Evolutionary conservation across 2,329 filamentous ascomycete species (phyloP), one percentile per base, ranked within the genome.

Genomic region (Fusarium paranaense): DNA sequence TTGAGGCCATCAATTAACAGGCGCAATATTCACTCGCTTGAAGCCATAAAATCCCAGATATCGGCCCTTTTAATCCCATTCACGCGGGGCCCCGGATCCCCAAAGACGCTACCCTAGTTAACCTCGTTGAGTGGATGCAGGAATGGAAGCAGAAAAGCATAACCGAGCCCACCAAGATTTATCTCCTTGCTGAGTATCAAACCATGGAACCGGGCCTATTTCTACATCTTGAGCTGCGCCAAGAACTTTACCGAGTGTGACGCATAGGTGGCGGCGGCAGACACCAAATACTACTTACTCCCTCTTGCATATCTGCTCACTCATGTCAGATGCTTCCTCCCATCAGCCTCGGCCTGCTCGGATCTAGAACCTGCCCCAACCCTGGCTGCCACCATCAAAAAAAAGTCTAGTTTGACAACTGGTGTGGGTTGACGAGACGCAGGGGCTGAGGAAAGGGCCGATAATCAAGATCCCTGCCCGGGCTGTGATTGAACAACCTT

Each of bases 391-490:
- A 30, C 25, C 14, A 11, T 35, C 58, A 10, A 61, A 61, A 61
- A 42, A 42, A 30, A 61, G 38, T 22, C 37, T 61, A 61, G 58
- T 45, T 40, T 45, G 25, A 20, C 37, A 30, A 38, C 25, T 40
- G 57, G 57, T 60, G 58, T 45, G 58, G 37, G 20, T 32, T 45
- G 22, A 45, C 58, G 33, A 30, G 58, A 61, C 38, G 58, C 58
- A 61, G 58, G 58, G 58, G 58, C 52, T 47, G n/a, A 52, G 20
- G 37, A 40, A 61, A 61, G 58, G 58, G 58, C 58, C 58, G 58
- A 61, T 61, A 47, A 18, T 42, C 40, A 38, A 42, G 5, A 61
- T 61, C 58, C 58, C 40, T 40, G 38, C 25, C n/a, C 18, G 18
- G 6, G 8, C 25, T 52, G 18, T 30, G 37, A 61, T 20, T 20